These are phyloP conservation scores for Alisma plantagoaquatica DNA, from an alignment of 106 monocot genomes.

Conservation along the genomic window DNA sequence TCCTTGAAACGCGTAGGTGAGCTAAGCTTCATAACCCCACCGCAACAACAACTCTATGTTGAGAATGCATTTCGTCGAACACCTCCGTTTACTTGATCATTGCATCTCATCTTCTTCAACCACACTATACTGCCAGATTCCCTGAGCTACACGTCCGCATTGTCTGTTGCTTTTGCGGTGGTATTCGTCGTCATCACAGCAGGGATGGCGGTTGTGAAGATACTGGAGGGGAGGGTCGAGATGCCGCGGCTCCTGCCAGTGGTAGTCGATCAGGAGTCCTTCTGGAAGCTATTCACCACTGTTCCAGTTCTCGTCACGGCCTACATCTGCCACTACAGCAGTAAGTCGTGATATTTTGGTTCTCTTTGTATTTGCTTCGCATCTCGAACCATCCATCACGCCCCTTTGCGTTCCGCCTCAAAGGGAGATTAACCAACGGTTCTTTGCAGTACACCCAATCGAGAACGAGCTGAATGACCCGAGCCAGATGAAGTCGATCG, in stretches of 20 bases:
- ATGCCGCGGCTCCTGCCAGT: conserved; percentile 14
- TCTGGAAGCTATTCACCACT: conserved; percentile 21
- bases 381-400: too few relatives aligned
- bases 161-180: conserved; percentile 12
- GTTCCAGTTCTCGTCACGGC: conserved; percentile 15
- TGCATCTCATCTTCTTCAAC: neutral
- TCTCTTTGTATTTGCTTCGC: too few relatives aligned
- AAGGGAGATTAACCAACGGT: too few relatives aligned
- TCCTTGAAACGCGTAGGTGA: conserved; percentile 10
- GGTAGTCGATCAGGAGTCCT: neutral
- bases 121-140: conserved; percentile 6
- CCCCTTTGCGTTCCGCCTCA: too few relatives aligned
- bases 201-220: conserved; percentile 2
- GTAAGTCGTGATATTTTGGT: too few relatives aligned
- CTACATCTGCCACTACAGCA: conserved; percentile 17
- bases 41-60: neutral
- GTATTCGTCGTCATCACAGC: conserved; percentile 19
- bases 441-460: conserved; percentile 20
- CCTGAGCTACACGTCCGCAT: conserved; percentile 14
- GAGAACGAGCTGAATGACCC: conserved; percentile 14
- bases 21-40: neutral
- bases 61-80: neutral
- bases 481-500: conserved; percentile 2
- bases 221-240: conserved; percentile 1
- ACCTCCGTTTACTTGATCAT: neutral